Conservation (phyloP, 2,329 filamentous ascomycete species). For the Mycogone perniciosa region DNA sequence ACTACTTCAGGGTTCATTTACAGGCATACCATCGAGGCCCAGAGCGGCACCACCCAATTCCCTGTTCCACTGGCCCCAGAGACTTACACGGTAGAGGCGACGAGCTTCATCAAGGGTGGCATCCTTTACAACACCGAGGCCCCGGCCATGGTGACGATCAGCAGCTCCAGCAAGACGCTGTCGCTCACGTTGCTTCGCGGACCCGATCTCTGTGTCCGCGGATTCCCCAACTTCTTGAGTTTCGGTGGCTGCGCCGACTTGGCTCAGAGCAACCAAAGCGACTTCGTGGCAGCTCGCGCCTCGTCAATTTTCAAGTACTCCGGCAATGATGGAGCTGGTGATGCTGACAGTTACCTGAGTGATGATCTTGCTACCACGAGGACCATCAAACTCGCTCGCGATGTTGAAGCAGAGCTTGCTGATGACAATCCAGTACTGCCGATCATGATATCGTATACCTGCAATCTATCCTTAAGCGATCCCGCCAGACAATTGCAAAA, state of each 20-base stretch:
- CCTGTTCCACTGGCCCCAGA: neutral
- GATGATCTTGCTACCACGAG: neutral
- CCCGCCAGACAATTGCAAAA: neutral
- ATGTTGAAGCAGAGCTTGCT: neutral
- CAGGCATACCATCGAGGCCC: neutral
- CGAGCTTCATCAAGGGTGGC: neutral
- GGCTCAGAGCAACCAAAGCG: neutral
- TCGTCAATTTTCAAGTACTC: slow-evolving; percentile 8
- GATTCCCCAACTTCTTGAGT: slow-evolving; percentile 1
- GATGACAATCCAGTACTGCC: slow-evolving; percentile 1
- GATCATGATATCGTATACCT: slow-evolving; percentile 8
- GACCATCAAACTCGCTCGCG: neutral
- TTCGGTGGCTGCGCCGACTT: slow-evolving; percentile 8
- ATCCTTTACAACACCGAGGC: no score
- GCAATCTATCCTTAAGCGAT: slow-evolving; percentile 1
- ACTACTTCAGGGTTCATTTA: neutral
- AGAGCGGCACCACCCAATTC: neutral
- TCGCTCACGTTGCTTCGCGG: neutral
- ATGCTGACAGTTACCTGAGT: neutral
- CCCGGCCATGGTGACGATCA: no score
- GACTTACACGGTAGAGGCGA: neutral
- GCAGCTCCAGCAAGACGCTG: neutral
- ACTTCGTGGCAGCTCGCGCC: slow-evolving; percentile 5
- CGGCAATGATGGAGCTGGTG: slow-evolving; percentile 1
- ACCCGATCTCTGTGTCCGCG: neutral